A percentile compares a stretch with the other conserved stretches of the same genome.
These are phyloP conservation scores for Aspergillus sergii DNA, from an alignment of 2,329 filamentous ascomycete genomes.

Conservation along the genomic window DNA sequence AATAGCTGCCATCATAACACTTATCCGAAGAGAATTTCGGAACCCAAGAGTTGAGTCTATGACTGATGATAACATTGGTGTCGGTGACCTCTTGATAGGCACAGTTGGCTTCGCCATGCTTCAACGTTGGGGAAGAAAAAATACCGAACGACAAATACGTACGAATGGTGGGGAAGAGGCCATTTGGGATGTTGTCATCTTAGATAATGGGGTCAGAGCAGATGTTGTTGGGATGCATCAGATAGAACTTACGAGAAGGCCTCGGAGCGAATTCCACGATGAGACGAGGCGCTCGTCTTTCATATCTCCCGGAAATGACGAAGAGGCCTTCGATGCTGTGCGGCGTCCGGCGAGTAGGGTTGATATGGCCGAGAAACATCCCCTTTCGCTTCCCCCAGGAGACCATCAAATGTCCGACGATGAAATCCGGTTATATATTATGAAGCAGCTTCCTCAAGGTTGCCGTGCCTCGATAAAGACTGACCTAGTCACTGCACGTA, in stretches of 20 bases:
- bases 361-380: slow-evolving; percentile 28
- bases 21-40: slow-evolving; percentile 49
- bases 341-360: slow-evolving; percentile 34
- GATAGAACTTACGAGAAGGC: slow-evolving; percentile 32
- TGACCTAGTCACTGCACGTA: slow-evolving; percentile 47
- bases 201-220: slow-evolving; percentile 49
- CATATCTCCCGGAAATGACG: slow-evolving; percentile 38
- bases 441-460: slow-evolving; percentile 46
- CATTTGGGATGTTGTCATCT: slow-evolving; percentile 52
- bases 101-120: slow-evolving; percentile 49
- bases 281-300: slow-evolving; percentile 58
- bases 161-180: slow-evolving; percentile 47
- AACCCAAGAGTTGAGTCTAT: slow-evolving; percentile 35
- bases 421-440: slow-evolving; percentile 51
- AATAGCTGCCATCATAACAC: slow-evolving; percentile 51
- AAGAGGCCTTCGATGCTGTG: slow-evolving; percentile 43
- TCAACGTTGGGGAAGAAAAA: slow-evolving; percentile 50
- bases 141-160: slow-evolving; percentile 44
- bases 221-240: slow-evolving; percentile 49
- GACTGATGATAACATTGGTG: slow-evolving; percentile 44
- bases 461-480: slow-evolving; percentile 47
- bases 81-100: slow-evolving; percentile 48
- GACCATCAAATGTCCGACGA: slow-evolving; percentile 46
- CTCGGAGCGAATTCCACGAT: slow-evolving; percentile 49
- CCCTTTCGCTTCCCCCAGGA: slow-evolving; percentile 37